Percentiles rank a stretch among this genome's conserved stretches.
These are phyloP conservation scores for Pilobolus umbonatus DNA, from an alignment of 192 early-diverging fungal species.

Conservation along the genomic window DNA sequence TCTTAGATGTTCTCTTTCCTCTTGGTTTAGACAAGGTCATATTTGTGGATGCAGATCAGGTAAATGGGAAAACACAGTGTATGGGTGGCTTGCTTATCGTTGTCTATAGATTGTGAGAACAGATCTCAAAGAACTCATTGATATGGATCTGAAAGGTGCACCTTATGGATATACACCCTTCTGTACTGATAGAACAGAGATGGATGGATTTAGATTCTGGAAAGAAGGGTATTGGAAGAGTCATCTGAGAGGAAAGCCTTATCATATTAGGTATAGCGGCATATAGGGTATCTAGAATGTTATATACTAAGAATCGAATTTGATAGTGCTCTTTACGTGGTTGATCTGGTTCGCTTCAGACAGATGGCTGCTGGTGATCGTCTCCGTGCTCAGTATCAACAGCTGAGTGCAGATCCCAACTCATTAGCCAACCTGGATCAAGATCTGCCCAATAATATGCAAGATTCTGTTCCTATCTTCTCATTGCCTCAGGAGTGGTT, in stretches of 20 bases:
- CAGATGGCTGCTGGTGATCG: conserved; percentile 92
- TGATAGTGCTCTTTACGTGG: conserved; percentile 82
- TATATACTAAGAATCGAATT: not conserved
- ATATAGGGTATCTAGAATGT: not conserved
- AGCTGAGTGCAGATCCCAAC: conserved; percentile 78
- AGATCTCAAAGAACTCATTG: conserved; percentile 88
- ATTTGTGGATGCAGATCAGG: conserved; percentile 98
- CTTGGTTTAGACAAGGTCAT: conserved; percentile 89
- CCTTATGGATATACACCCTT: conserved; percentile 97
- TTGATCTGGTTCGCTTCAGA: conserved; percentile 91
- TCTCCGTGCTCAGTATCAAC: conserved; percentile 90
- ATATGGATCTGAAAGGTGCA: conserved; percentile 90
- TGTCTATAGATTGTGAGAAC: conserved; percentile 76
- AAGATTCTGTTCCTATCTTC: conserved; percentile 83
- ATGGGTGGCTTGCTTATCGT: not conserved
- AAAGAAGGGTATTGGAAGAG: conserved; percentile 93
- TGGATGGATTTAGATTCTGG: conserved; percentile 98
- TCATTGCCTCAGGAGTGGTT: conserved; percentile 96
- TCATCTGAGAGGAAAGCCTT: conserved; percentile 81
- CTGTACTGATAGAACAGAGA: conserved; percentile 86
- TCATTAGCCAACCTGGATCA: conserved; percentile 96
- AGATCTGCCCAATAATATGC: conserved; percentile 97
- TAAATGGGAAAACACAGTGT: conserved; percentile 17
- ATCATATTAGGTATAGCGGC: conserved; percentile 72
- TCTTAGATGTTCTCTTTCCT: conserved; percentile 96